These are phyloP conservation scores for Eucalyptus regnans DNA, from an alignment of 345 rosid species.

Conservation along the genomic window DNA sequence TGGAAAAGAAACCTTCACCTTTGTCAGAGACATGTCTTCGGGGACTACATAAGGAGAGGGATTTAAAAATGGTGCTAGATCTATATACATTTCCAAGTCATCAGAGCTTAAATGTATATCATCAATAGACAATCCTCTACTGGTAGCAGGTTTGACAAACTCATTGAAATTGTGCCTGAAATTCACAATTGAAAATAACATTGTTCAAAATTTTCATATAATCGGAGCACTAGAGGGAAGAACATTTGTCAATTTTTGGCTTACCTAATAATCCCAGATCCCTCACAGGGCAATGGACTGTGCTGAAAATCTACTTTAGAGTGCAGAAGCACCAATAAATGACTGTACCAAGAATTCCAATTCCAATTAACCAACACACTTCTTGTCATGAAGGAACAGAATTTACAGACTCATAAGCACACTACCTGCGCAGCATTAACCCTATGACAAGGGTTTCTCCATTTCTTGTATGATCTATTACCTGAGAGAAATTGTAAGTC, in stretches of 20 bases:
- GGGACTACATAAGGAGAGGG: slow-evolving; percentile 93
- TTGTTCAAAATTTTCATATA: neutral
- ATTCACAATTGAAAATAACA: neutral
- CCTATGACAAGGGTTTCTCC: slow-evolving; percentile 94
- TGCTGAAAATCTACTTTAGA: slow-evolving; percentile 94
- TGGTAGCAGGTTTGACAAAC: slow-evolving; percentile 89
- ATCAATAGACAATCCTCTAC: slow-evolving; percentile 76
- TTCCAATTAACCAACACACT: neutral
- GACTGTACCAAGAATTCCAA: slow-evolving; percentile 34
- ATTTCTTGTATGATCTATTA: slow-evolving; percentile 77
- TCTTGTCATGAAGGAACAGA: neutral
- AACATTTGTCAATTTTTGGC: neutral
- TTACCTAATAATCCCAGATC: slow-evolving; percentile 48
- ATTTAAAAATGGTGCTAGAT: slow-evolving; percentile 88
- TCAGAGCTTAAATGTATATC: slow-evolving; percentile 72
- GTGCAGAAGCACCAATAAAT: slow-evolving; percentile 92
- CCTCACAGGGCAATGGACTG: slow-evolving; percentile 74
- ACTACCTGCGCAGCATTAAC: slow-evolving; percentile 86
- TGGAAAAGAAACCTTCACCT: slow-evolving; percentile 28
- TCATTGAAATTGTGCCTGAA: slow-evolving; percentile 83
- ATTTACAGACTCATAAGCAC: neutral
- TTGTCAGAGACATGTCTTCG: slow-evolving; percentile 97
- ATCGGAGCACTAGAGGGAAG: neutral
- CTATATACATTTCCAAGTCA: slow-evolving; percentile 96
- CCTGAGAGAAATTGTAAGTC: slow-evolving; percentile 20